A percentile compares a stretch with the other conserved stretches of the same genome.
Conservation (phyloP, 768 basidiomycete species). For the Lactarius trivialis region DNA sequence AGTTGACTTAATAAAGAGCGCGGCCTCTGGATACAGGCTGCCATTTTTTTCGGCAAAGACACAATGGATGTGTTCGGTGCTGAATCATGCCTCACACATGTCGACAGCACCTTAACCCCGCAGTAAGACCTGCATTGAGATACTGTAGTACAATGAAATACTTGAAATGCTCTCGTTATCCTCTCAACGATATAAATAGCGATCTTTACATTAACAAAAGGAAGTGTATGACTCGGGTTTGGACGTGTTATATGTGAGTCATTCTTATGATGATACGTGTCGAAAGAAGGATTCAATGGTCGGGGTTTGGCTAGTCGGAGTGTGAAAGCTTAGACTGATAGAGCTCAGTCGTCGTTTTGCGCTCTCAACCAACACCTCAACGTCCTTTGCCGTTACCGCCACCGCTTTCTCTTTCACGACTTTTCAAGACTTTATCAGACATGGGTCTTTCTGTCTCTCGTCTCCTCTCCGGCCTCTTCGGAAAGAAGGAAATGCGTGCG, state of each 20-base stretch:
- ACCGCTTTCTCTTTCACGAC: constrained; percentile 1
- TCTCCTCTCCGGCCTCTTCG: constrained; percentile 79
- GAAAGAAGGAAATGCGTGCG: constrained; percentile 99
- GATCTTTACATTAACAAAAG: too few relatives aligned
- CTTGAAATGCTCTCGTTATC: too few relatives aligned
- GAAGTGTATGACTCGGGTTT: too few relatives aligned
- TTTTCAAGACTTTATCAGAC: constrained; percentile 13
- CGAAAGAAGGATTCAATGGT: not conserved
- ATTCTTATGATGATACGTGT: not conserved
- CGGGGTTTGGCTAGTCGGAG: constrained; percentile 15
- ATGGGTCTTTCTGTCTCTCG: constrained; percentile 79
- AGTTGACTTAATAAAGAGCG: not conserved
- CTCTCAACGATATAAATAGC: too few relatives aligned
- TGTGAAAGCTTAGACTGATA: constrained; percentile 6
- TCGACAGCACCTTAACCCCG: too few relatives aligned
- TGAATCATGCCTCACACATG: too few relatives aligned
- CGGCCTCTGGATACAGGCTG: not conserved
- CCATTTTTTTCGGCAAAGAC: too few relatives aligned
- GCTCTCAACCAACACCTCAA: constrained; percentile 17
- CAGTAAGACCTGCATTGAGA: too few relatives aligned
- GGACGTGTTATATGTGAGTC: not conserved
- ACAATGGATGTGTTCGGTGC: too few relatives aligned
- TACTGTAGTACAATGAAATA: too few relatives aligned
- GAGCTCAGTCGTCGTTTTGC: not conserved
- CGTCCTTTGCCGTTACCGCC: constrained; percentile 2